Evolutionary conservation across 768 basidiomycete genomes (phyloP), one percentile per base, ranked within the genome.

Genomic region (Suillus weaverae): DNA sequence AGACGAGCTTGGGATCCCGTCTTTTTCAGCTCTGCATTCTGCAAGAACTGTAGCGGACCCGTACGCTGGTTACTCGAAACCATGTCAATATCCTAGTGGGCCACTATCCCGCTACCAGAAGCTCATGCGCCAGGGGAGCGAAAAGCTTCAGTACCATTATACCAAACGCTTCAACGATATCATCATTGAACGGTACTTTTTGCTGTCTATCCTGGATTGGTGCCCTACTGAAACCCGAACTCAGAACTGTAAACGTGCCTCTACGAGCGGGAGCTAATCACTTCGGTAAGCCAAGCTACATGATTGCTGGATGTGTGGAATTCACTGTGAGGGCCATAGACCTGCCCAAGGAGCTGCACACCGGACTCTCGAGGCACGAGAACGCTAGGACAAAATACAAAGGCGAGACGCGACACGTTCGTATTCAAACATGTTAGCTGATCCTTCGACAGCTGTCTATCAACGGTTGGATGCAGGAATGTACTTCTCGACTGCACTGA

Each of bases 401-500:
- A 72, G 77, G 72, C 72, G 69, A 67, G 69, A 67, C 48, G 48
- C 65, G 39, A 36, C 22, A 9, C 59, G 9, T 60, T 38, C 4
- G 35, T 65, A 14, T 38, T 51, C 41, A 50, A 14, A 18, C 20
- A 16, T n/a, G 30, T 26, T 54, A 20, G 33, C 39, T 43, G 56
- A 39, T 39, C 39, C 11, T 35, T 54, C 36, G 53, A 18, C 62
- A 87, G 89, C 74, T 4, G 78, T 83, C 32, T 91, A 83, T 70
- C 86, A 85, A 13, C 81, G 91, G 46, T 72, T 91, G 46, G 82
- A 85, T 66, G 81, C 75, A 0, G 64, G 83, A 16, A 78, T 77
- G 1, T 77, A 83, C 33, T 92, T 92, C 71, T 81, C 80, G 41
- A 92, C 90, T 39, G 86, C 87, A 0, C 74, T 89, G 78, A 92